Evolutionary conservation across 176 grass and related monocot genomes (phyloP), one percentile per base, ranked within the genome.

Genomic region (Raddia guianensis): DNA sequence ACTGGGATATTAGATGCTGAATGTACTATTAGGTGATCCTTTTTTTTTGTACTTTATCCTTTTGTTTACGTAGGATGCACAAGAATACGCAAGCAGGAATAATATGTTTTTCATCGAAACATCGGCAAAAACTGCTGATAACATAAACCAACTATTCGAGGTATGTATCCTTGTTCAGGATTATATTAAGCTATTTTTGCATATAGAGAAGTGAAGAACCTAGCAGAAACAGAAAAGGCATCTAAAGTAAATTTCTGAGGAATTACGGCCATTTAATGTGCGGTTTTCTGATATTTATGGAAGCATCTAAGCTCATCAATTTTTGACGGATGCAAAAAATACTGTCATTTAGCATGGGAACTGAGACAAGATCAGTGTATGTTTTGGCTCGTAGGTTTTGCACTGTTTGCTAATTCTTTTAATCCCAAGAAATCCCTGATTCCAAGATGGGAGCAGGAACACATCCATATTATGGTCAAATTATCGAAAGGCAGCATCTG

Each of bases 61-160:
- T 68, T 74, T 14, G 20, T 81, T 87, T 85, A 64, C 66, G 58
- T 76, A 97, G 94, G 94, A 88, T 56, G 89, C 87, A 66, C 75
- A 74, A 75, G 89, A 91, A 21, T 93, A 94, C 48, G 87, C 87
- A 51, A 82, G 91, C 7, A 90, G 33, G 66, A 91, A 93, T 72
- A 83, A 32, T 65, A 93, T 97, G 91, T 93, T 97, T 76, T 97
- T 93, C 58, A 88, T 93, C 2, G 94, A 97, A 78, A 93, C 94
- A 53, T 97, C 94, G 81, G 94, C 89, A 19, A 93, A 97, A 83
- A 93, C 91, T 1, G 77, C 89, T n/a, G 72, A 93, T 77, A 93
- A 93, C 72, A 91, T 97, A 87, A 91, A 91, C 52, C 84, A 97
- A 87, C 75, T 93, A 27, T 97, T 93, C 62, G 94, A 97, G 91